Conservation (phyloP, 1,139 yeast genomes). For the Suhomyces bribrorum region DNA sequence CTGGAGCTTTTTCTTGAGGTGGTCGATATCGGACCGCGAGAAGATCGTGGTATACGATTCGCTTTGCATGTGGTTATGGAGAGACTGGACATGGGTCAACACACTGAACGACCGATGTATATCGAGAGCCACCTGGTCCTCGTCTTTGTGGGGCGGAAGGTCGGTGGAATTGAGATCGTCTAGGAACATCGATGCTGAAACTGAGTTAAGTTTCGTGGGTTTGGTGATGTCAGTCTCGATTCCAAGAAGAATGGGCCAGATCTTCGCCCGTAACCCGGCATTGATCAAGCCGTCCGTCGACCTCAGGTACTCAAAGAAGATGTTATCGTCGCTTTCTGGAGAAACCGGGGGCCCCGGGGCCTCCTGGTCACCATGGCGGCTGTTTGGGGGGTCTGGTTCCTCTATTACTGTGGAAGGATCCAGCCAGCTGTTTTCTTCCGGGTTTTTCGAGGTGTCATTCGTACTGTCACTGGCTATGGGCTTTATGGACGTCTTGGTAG, state of each 20-base stretch:
- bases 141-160: slow-evolving; percentile 61
- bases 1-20: slow-evolving; percentile 43
- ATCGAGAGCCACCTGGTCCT: slow-evolving; percentile 77
- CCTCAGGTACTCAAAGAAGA: slow-evolving; percentile 30
- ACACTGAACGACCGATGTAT: slow-evolving; percentile 68
- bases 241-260: slow-evolving; percentile 52
- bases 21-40: slow-evolving; percentile 35
- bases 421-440: too few relatives aligned
- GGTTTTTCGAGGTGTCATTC: too few relatives aligned
- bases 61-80: slow-evolving; percentile 18
- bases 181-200: slow-evolving; percentile 16
- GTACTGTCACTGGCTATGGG: too few relatives aligned
- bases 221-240: slow-evolving; percentile 9
- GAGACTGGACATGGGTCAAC: slow-evolving; percentile 32
- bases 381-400: not conserved
- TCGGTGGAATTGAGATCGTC: slow-evolving; percentile 30
- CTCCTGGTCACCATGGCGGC: not conserved
- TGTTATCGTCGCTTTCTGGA: not conserved
- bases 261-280: slow-evolving; percentile 37
- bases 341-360: not conserved
- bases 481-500: too few relatives aligned
- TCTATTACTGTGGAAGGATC: not conserved
- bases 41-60: slow-evolving; percentile 39
- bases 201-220: slow-evolving; percentile 8
- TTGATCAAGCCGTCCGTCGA: slow-evolving; percentile 53